Conservation (phyloP, 2,329 filamentous ascomycete species). For the Metarhizium album region DNA sequence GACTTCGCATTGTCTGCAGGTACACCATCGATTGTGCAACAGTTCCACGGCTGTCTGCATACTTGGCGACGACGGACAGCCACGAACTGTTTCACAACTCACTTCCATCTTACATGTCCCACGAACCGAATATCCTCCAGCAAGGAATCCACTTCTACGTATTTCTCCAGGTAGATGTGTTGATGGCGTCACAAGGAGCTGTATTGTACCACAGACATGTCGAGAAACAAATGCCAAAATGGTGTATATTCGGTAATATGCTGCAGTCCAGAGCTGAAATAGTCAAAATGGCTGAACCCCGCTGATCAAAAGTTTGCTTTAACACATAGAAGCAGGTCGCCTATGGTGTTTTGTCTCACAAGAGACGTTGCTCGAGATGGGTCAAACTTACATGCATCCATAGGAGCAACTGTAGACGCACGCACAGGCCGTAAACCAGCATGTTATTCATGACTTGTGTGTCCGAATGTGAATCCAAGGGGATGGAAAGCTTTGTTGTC, state of each 20-base stretch:
- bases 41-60: neutral
- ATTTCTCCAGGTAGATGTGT: neutral
- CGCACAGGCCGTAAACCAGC: neutral
- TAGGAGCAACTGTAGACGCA: neutral
- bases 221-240: neutral
- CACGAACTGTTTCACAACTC: neutral
- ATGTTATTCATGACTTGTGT: neutral
- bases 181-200: neutral
- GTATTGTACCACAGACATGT: neutral
- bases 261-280: neutral
- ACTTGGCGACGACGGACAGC: neutral
- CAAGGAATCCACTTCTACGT: neutral
- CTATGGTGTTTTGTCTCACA: slow-evolving; percentile 1
- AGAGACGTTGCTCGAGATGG: neutral
- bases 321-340: neutral
- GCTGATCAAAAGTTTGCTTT: neutral
- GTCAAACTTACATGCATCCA: slow-evolving; percentile 1
- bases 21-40: neutral
- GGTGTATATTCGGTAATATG: neutral
- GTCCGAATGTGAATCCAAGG: neutral
- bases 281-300: neutral
- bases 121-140: neutral
- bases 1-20: neutral
- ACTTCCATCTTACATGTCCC: neutral
- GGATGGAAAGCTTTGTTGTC: neutral